Base-by-base conservation (phyloP, 2,329 filamentous ascomycete genomes). In the Helotiales sp. region DNA sequence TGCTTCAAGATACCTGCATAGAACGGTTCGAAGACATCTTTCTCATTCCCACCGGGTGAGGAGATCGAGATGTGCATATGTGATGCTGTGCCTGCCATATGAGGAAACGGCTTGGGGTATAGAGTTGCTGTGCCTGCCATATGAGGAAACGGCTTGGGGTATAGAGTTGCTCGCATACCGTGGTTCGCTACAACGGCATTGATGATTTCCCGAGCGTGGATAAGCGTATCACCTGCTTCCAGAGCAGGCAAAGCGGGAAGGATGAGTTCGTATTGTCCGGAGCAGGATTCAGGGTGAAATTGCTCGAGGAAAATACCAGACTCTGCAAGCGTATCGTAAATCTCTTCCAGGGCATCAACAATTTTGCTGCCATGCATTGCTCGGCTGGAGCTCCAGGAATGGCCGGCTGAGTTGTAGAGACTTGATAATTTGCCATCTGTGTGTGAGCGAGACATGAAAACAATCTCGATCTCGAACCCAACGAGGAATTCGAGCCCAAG, bases 391-490 rank as follows among this genome's bases (percentile, higher is more conserved):
- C 87, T 89, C 91, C 91, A 95, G 0, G 89, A 88, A 73, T 95
- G 91, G 1, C 87, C 88, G 54, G 84, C 82, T 7, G 85, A 85
- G n/a, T 84, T 76, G 0, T 90, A 82, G 0, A 79, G 74, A 7
- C 79, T 78, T 47, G 79, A 81, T n/a, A 76, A 74, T 10, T 59
- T 72, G 1, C 59, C 45, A 71, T 67, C 52, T 6, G 17, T 77
- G 70, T 28, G 78, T 72, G 7, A 75, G 72, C 37, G 78, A 74
- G 22, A 83, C 70, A 95, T 81, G 70, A 96, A 89, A 1, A 92
- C 84, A 10, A 96, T 86, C 78, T 96, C 93, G 47, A 96, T 87
- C 77, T 97, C 93, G 71, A 96, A 96, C 0, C 93, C 93, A 17
- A 93, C 78, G 0, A 89, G 81, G 57, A 93, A 87, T 2, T 82